Conservation (phyloP, 83 land plant genomes). For the Picea mariana region DNA sequence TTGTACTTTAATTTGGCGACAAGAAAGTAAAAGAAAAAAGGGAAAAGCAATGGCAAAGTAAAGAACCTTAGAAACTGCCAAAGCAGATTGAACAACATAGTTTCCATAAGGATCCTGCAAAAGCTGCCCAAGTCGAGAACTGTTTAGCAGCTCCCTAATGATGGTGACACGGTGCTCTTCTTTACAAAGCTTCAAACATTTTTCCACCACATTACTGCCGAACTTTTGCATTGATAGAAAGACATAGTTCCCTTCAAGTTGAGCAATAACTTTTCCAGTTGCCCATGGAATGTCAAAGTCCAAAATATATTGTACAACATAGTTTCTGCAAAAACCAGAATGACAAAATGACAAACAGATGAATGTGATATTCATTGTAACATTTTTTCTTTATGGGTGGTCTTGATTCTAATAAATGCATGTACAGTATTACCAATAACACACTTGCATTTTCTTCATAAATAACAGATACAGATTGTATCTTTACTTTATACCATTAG, state of each 20-base stretch:
- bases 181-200: constrained; percentile 25
- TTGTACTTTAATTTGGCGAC: too few relatives aligned
- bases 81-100: constrained; percentile 32
- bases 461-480: too few relatives aligned
- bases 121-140: constrained; percentile 23
- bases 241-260: constrained; percentile 28
- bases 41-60: constrained; percentile 8
- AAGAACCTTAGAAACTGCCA: constrained; percentile 22
- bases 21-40: too few relatives aligned
- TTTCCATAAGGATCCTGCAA: constrained; percentile 32
- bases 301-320: constrained; percentile 31
- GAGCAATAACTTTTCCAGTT: constrained; percentile 7
- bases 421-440: too few relatives aligned
- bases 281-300: constrained; percentile 30
- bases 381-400: too few relatives aligned
- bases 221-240: constrained; percentile 36
- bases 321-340: constrained; percentile 36
- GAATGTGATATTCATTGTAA: too few relatives aligned
- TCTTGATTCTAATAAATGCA: too few relatives aligned
- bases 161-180: constrained; percentile 24
- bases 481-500: too few relatives aligned
- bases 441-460: too few relatives aligned
- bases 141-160: constrained; percentile 23
- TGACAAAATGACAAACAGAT: too few relatives aligned
- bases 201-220: constrained; percentile 34